phyloP scores from a whole-genome alignment of 495 filamentous ascomycete genomes.

The Neurospora sp. region DNA sequence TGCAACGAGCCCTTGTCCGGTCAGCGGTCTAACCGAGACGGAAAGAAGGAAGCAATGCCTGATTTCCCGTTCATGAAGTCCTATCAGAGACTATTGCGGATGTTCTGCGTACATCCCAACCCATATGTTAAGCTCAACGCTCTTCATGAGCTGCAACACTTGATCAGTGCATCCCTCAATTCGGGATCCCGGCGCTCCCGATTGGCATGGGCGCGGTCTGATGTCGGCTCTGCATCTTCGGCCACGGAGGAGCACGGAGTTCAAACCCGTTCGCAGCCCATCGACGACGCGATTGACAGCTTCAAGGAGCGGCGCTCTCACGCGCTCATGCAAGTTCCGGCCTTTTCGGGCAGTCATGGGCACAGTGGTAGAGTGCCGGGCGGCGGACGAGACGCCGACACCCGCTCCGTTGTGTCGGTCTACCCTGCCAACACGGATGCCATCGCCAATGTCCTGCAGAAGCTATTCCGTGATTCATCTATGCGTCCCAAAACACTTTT shows the following conservation, averaged over 20 bases:
- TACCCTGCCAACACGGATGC: slow-evolving; percentile 52
- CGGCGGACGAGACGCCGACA: slow-evolving; percentile 24
- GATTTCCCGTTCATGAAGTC: slow-evolving; percentile 65
- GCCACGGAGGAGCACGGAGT: slow-evolving; percentile 20
- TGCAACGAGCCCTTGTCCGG: slow-evolving; percentile 32
- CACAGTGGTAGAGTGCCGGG: slow-evolving; percentile 17
- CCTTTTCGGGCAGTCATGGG: slow-evolving; percentile 13
- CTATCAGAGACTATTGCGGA: slow-evolving; percentile 69
- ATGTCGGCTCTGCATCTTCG: slow-evolving; percentile 23
- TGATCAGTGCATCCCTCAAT: slow-evolving; percentile 69
- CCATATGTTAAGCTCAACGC: slow-evolving; percentile 78
- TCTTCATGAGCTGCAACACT: slow-evolving; percentile 68
- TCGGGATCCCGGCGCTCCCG: slow-evolving; percentile 27
- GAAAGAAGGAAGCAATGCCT: slow-evolving; percentile 32
- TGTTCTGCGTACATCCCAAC: slow-evolving; percentile 85
- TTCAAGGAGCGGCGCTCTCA: slow-evolving; percentile 59
- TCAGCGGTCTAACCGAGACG: slow-evolving; percentile 19
- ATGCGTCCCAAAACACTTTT: slow-evolving; percentile 85
- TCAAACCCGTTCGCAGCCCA: slow-evolving; percentile 27
- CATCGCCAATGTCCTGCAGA: slow-evolving; percentile 69
- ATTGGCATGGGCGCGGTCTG: slow-evolving; percentile 27
- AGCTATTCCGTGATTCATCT: slow-evolving; percentile 64
- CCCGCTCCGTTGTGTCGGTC: slow-evolving; percentile 32
- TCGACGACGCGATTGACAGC: slow-evolving; percentile 59
- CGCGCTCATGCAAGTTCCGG: slow-evolving; percentile 31